Evolutionary conservation across 305 asterid genomes (phyloP).

Genomic region (Salvia sclarea): DNA sequence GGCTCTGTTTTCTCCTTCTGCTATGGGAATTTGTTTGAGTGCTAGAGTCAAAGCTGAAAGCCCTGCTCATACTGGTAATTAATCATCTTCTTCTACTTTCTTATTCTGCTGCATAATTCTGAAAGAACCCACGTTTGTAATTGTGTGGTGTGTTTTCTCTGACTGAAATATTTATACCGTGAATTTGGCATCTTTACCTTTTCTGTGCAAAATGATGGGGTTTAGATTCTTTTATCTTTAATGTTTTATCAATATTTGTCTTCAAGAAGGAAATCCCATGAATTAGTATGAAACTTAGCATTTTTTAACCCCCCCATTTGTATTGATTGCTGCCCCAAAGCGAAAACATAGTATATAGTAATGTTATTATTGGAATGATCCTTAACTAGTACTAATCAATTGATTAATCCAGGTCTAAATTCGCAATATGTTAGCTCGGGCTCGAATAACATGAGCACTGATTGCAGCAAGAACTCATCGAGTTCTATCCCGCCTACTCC

Average conservation of each 20-base stretch:
- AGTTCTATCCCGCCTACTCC: slow-evolving; percentile 50
- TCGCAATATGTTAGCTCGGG: slow-evolving; percentile 56
- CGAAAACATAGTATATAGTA: too few relatives aligned
- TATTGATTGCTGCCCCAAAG: neutral
- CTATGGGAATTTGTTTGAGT: slow-evolving; percentile 82
- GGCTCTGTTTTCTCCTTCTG: slow-evolving; percentile 18
- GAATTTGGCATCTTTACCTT: neutral
- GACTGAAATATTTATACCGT: neutral
- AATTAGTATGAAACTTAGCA: neutral
- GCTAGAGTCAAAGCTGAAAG: slow-evolving; percentile 66
- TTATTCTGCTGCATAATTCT: slow-evolving; percentile 5
- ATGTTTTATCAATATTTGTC: neutral
- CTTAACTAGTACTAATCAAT: neutral
- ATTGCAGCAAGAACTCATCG: slow-evolving; percentile 49
- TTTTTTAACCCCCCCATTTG: neutral
- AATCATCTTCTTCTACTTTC: neutral
- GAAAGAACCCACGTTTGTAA: neutral
- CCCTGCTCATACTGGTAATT: slow-evolving; percentile 54
- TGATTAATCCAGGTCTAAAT: slow-evolving; percentile 46
- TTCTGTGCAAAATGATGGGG: slow-evolving; percentile 13
- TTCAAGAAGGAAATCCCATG: neutral
- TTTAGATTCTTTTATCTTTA: neutral
- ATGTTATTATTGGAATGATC: neutral
- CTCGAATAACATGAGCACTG: slow-evolving; percentile 39
- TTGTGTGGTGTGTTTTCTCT: neutral